Base-by-base conservation (phyloP, 306 rosid species). In the Begonia loranthoides region DNA sequence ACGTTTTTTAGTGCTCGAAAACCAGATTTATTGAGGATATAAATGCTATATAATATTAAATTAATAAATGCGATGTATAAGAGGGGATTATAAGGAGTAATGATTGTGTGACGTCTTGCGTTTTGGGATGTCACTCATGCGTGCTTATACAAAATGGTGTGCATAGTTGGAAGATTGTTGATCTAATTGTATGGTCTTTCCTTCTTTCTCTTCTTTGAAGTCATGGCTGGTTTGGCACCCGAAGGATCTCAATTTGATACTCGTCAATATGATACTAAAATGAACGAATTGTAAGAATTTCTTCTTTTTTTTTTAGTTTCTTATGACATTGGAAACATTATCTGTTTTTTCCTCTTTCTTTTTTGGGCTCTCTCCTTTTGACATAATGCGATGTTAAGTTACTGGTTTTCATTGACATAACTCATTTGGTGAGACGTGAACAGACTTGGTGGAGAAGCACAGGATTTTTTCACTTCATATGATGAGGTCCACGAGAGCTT, bases 401-500 rank as follows among this genome's bases (percentile, higher is more conserved):
- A 15, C 36, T 44, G 9, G 43, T 60, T 60, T 41, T 10, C 14
- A 14, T 39, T n/a, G 8, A 49, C 39, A 24, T 45, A 41, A 41
- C 47, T 55, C 63, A 52, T 61, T 65, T 55, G 12, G 15, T 80
- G 49, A 14, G n/a, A 16, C 71, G 67, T 54, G 36, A 9, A 36
- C 73, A 83, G 93, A 53, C 70, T 79, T 41, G 79, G 77, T 58
- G 36, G 61, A 50, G 84, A 79, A 8, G 81, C 81, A 9, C 77
- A 73, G 65, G 87, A 79, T 0, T 76, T 79, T 61, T 79, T 82
- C 44, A 79, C 87, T 21, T 64, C 79, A 17, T 79, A 79, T 69
- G 93, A 82, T 14, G 93, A 83, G 68, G 81, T 83, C 73, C 59
- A 52, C 51, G 93, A 79, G 2, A 71, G 76, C 69, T 82, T 73